phyloP scores from a whole-genome alignment of 805 yeast genomes.

The Teunomyces panamensis region DNA sequence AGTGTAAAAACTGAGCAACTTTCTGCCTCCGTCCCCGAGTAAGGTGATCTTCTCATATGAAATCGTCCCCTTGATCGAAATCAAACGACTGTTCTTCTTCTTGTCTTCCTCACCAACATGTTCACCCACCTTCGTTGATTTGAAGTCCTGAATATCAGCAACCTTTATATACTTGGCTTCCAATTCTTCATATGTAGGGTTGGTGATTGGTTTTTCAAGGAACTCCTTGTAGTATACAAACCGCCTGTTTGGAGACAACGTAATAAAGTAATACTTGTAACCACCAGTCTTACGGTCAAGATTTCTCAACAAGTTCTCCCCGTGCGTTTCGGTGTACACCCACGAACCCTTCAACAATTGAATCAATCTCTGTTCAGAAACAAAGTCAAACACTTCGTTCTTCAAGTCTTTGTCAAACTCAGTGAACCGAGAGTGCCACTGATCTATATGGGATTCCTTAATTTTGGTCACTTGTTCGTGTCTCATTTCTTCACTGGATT shows the following conservation, averaged over 20 bases:
- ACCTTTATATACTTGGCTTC: constrained; percentile 53
- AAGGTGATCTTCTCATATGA: constrained; percentile 56
- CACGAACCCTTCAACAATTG: constrained; percentile 75
- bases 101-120: constrained; percentile 41
- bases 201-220: constrained; percentile 39
- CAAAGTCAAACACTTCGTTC: constrained; percentile 64
- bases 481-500: constrained; percentile 51
- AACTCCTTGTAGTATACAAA: constrained; percentile 61
- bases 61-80: constrained; percentile 57
- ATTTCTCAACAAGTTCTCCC: constrained; percentile 28
- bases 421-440: constrained; percentile 46
- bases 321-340: constrained; percentile 66
- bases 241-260: constrained; percentile 65
- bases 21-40: constrained; percentile 39
- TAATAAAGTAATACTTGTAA: constrained; percentile 49
- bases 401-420: constrained; percentile 50
- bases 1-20: constrained; percentile 58
- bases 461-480: constrained; percentile 48
- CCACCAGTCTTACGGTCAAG: constrained; percentile 16
- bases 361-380: constrained; percentile 70
- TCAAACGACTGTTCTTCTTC: constrained; percentile 41
- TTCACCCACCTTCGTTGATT: constrained; percentile 47
- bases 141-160: constrained; percentile 49
- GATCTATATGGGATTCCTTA: constrained; percentile 30
- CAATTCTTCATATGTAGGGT: constrained; percentile 59